Percentiles rank a stretch among this genome's conserved stretches.
These are phyloP conservation scores for Daphne laureola DNA, from an alignment of 441 rosid genomes.

Conservation along the genomic window DNA sequence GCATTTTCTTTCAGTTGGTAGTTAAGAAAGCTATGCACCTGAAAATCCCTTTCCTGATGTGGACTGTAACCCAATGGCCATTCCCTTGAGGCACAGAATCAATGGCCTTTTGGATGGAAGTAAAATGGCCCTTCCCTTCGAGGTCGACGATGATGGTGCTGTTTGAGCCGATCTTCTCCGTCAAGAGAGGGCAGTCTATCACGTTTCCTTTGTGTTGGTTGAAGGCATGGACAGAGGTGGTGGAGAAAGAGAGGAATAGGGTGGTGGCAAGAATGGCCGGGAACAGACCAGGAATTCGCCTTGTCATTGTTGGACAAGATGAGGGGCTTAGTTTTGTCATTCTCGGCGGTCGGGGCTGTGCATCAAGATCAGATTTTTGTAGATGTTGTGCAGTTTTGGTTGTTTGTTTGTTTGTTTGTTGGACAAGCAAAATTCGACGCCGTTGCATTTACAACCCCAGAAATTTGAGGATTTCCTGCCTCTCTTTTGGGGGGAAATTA, in stretches of 20 bases:
- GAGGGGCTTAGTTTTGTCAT: neutral
- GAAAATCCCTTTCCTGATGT: conserved; percentile 71
- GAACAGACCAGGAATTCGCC: conserved; percentile 9
- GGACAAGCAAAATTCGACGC: no score
- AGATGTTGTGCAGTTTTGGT: no score
- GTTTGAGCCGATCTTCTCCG: conserved; percentile 54
- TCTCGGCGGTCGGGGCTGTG: no score
- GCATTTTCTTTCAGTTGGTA: neutral
- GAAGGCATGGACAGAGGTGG: conserved; percentile 15
- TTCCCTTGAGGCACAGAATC: conserved; percentile 62
- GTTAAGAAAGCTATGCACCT: conserved; percentile 27
- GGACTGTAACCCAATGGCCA: conserved; percentile 63
- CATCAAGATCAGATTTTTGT: no score
- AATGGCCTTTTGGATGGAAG: conserved; percentile 66
- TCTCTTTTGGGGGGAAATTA: no score
- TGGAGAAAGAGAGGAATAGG: conserved; percentile 10
- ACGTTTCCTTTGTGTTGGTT: conserved; percentile 6
- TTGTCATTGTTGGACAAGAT: neutral
- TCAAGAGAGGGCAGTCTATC: conserved; percentile 56
- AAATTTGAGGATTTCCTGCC: no score
- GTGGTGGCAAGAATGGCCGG: conserved; percentile 15
- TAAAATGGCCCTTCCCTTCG: conserved; percentile 69
- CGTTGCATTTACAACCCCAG: no score
- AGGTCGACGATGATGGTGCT: conserved; percentile 64
- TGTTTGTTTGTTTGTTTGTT: no score